Evolutionary conservation across 257 asterid species (phyloP), one percentile per base, ranked within the genome.

Genomic region (Striga asiatica): DNA sequence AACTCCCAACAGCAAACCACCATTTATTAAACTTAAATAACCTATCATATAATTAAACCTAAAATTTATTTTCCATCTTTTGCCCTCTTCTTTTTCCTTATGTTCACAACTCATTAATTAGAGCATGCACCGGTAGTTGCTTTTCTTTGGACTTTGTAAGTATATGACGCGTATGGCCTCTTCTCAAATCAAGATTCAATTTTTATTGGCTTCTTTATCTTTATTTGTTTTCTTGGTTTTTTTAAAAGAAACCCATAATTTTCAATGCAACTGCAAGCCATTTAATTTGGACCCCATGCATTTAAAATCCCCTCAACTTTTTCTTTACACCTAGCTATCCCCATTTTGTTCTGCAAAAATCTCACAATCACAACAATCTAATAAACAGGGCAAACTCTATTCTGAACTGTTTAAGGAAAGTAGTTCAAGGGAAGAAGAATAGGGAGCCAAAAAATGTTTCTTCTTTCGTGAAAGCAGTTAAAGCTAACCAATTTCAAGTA

Each of bases 221-320:
- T 43, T 43, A 8, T 17, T 45, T 3, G 6, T 19, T 10, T n/a
- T 2, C 0, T 38, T 11, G 2, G n/a, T 50, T 5, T 24, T n/a
- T n/a, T n/a, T n/a, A n/a, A n/a, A 8, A 29, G 9, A 17, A 29
- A 8, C 41, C 19, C 37, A 54, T 51, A 22, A 46, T 7, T 56
- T 27, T 60, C 43, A 77, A 60, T 71, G 70, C 81, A 75, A 75
- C 85, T 58, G 68, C 55, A 53, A 68, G 68, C 73, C 75, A 65
- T 69, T 53, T 68, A 50, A 8, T 66, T 65, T 62, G 79, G 81
- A 60, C 71, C 76, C 81, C 71, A 62, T 56, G 49, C 81, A 75
- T 64, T 80, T 19, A 77, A 71, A 77, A 71, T 25, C 4, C 55
- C 9, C 24, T 43, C 24, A 8, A 43, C 12, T 4, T 16, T 68